Percentiles rank a stretch among this genome's conserved stretches.
Conservation (phyloP, 352 stramenopile genomes). For the Phytophthora colocasiae region DNA sequence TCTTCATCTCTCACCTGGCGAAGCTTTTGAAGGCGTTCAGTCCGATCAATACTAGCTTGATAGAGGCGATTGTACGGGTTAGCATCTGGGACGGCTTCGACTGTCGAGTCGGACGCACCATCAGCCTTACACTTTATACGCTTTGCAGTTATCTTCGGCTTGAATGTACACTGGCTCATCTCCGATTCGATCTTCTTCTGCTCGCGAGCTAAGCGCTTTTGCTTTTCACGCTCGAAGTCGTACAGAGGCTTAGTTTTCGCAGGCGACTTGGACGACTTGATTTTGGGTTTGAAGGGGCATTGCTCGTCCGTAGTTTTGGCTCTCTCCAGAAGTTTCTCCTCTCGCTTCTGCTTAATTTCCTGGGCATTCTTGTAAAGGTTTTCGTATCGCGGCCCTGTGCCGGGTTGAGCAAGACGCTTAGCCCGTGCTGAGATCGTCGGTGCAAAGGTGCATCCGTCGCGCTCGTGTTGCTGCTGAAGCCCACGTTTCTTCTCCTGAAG, state of each 20-base stretch:
- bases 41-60: constrained; percentile 62
- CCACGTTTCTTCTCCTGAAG: constrained; percentile 60
- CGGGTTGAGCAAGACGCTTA: constrained; percentile 53
- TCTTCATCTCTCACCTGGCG: constrained; percentile 73
- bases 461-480: constrained; percentile 58
- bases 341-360: constrained; percentile 70
- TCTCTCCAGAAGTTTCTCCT: constrained; percentile 70
- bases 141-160: constrained; percentile 65
- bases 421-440: constrained; percentile 73
- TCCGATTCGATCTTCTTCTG: constrained; percentile 79
- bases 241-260: constrained; percentile 69
- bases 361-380: constrained; percentile 79
- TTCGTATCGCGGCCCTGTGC: constrained; percentile 61
- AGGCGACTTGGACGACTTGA: constrained; percentile 66
- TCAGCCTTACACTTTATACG: constrained; percentile 48
- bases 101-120: neutral
- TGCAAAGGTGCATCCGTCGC: constrained; percentile 67
- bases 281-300: constrained; percentile 84
- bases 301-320: constrained; percentile 64
- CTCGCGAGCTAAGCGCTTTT: constrained; percentile 70
- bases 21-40: constrained; percentile 68
- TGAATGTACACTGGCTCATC: constrained; percentile 72
- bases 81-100: constrained; percentile 18
- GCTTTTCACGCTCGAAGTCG: constrained; percentile 72
- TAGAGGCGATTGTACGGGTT: constrained; percentile 79